Conservation (phyloP, 257 asterid genomes). For the Catharanthus roseus region DNA sequence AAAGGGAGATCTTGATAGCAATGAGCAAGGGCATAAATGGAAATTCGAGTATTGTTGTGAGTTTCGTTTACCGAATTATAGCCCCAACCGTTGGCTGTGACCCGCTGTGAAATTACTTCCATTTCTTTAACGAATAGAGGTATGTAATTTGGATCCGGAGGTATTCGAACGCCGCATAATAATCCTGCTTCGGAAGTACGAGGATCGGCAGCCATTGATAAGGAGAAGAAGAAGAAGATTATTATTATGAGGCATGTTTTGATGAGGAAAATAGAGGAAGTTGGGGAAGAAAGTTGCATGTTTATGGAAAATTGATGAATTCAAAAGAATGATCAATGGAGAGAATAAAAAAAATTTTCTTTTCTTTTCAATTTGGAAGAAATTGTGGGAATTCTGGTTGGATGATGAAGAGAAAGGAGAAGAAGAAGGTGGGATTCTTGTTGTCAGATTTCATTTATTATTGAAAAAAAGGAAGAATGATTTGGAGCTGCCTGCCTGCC, state of each 20-base stretch:
- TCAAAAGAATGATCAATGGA: too few relatives aligned
- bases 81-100: conserved; percentile 47
- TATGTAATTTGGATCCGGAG: conserved; percentile 36
- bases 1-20: conserved; percentile 57
- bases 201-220: conserved; percentile 25
- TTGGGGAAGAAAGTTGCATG: too few relatives aligned
- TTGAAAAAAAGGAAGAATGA: background rate
- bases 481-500: background rate
- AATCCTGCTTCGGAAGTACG: conserved; percentile 59
- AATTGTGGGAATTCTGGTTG: too few relatives aligned
- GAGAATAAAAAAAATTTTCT: too few relatives aligned
- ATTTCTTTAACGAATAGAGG: conserved; percentile 50
- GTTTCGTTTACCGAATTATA: conserved; percentile 21
- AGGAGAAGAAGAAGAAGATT: too few relatives aligned
- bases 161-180: conserved; percentile 39
- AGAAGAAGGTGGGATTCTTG: background rate
- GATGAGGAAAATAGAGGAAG: background rate
- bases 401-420: too few relatives aligned
- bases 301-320: background rate
- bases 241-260: too few relatives aligned
- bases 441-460: background rate
- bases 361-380: too few relatives aligned
- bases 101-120: conserved; percentile 54
- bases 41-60: conserved; percentile 2
- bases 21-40: conserved; percentile 54